Conservation (phyloP, 1,139 yeast species). For the Saccharomyces hybrid region DNA sequence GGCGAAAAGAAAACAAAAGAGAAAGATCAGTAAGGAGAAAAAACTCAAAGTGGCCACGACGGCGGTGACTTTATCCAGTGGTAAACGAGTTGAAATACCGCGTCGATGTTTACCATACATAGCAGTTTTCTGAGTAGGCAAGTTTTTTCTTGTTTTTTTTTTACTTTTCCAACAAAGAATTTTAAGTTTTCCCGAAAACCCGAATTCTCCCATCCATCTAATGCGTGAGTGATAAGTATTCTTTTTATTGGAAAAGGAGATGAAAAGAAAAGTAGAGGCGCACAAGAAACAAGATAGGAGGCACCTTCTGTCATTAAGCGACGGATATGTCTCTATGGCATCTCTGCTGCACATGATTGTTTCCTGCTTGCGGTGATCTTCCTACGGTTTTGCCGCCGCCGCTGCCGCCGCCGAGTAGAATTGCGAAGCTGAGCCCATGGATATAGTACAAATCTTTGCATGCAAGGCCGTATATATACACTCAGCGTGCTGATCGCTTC, state of each 20-base stretch:
- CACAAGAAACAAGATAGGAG: not conserved
- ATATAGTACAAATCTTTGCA: not conserved
- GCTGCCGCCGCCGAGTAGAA: not conserved
- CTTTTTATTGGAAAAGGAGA: too few species aligned
- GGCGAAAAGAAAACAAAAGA: not conserved
- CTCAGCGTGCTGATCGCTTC: not conserved
- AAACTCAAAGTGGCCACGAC: not conserved
- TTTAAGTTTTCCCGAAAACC: not conserved
- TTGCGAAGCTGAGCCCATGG: not conserved
- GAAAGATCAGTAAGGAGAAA: not conserved
- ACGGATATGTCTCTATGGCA: not conserved
- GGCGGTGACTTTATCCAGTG: not conserved
- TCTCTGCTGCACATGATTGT: not conserved
- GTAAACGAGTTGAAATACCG: not conserved
- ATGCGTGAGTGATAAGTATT: not conserved
- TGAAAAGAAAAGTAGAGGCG: not conserved
- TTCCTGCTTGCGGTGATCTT: not conserved
- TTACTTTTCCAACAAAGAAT: not conserved
- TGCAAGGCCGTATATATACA: not conserved
- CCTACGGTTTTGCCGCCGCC: not conserved
- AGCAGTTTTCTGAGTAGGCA: not conserved
- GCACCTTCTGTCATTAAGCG: not conserved
- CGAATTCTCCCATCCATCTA: not conserved
- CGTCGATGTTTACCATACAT: not conserved
- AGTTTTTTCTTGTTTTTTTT: not conserved